phyloP scores from a whole-genome alignment of 306 rosid genomes.

The Prosopis cineraria region DNA sequence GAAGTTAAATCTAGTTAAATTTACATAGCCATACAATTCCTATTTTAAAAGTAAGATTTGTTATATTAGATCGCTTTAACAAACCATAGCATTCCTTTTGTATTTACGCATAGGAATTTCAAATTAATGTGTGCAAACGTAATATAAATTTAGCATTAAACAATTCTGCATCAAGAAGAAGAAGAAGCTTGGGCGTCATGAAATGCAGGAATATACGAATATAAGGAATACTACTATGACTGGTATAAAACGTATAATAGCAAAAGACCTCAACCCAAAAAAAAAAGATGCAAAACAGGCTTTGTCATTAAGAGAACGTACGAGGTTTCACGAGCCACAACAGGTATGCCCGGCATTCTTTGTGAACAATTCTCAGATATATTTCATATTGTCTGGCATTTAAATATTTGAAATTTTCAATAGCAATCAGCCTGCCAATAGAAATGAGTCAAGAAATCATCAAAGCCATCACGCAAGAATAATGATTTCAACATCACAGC shows the following conservation, averaged over 20 bases:
- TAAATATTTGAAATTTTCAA: conserved; percentile 1
- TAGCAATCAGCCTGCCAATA: conserved; percentile 38
- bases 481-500: conserved; percentile 9
- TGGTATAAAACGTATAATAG: background rate
- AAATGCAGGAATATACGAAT: background rate
- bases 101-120: background rate
- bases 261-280: background rate
- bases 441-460: conserved; percentile 27
- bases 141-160: background rate
- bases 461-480: conserved; percentile 20
- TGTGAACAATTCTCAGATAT: conserved; percentile 22
- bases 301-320: conserved; percentile 37
- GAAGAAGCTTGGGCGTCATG: background rate
- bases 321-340: conserved; percentile 44
- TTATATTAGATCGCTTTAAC: background rate
- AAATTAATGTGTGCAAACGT: background rate
- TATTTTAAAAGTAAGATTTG: background rate
- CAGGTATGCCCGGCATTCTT: conserved; percentile 55
- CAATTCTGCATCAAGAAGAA: background rate
- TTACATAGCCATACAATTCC: background rate
- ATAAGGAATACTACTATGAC: background rate
- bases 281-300: background rate
- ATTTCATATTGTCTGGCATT: conserved; percentile 26
- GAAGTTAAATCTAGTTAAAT: conserved; percentile 1
- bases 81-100: background rate